These are phyloP conservation scores for Metschnikowia similis DNA, from an alignment of 805 yeast species.

Conservation along the genomic window DNA sequence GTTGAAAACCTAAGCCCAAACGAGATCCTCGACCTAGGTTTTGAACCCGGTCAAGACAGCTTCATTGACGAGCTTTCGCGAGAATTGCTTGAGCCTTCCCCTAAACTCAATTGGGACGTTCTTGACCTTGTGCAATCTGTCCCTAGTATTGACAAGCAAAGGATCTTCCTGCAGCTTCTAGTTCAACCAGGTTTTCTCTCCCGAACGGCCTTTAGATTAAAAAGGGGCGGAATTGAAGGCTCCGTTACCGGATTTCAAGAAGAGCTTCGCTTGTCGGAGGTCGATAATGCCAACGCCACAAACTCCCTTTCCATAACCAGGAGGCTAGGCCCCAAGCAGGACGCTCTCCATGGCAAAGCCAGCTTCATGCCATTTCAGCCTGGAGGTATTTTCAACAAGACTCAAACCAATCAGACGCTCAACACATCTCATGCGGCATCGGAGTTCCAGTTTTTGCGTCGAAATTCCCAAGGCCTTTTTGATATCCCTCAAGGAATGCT, in stretches of 20 bases:
- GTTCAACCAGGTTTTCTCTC: constrained; percentile 56
- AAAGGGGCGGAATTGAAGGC: constrained; percentile 74
- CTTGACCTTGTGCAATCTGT: constrained; percentile 62
- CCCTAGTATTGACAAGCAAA: constrained; percentile 38
- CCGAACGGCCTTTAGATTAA: constrained; percentile 63
- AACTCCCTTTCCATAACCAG: constrained; percentile 73
- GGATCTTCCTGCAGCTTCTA: constrained; percentile 46
- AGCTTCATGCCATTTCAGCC: constrained; percentile 86
- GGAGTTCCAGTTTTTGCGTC: constrained; percentile 44
- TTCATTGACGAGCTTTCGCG: constrained; percentile 9
- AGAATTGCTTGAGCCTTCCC: constrained; percentile 59
- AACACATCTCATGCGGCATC: constrained; percentile 11
- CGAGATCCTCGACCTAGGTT: background rate
- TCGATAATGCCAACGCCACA: constrained; percentile 56
- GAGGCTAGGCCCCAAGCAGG: constrained; percentile 57
- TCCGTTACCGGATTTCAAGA: constrained; percentile 59
- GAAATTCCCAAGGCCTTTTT: constrained; percentile 69
- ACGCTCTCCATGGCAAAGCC: constrained; percentile 63
- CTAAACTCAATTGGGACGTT: constrained; percentile 62
- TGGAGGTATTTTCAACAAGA: constrained; percentile 57
- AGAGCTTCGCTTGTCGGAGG: constrained; percentile 36
- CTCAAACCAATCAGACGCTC: constrained; percentile 14
- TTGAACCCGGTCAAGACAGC: background rate
- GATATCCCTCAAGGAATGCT: constrained; percentile 79
- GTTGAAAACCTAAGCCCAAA: constrained; percentile 3